Conservation (phyloP, 345 rosid species). For the Geranium brycei region DNA sequence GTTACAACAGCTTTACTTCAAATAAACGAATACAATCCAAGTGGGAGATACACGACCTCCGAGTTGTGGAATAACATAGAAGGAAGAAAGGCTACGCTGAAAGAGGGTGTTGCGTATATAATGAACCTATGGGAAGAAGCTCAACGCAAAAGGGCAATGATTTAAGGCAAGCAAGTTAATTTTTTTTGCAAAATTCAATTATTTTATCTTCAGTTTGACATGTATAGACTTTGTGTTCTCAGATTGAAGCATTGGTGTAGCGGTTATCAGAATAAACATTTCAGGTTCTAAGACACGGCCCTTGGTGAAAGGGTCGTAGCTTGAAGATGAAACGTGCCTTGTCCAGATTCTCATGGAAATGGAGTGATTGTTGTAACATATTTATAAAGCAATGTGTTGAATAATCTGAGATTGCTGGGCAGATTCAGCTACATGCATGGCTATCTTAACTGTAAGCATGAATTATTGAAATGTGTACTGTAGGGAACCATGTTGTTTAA, state of each 20-base stretch:
- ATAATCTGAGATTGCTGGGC: neutral
- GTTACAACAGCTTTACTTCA: slow-evolving; percentile 55
- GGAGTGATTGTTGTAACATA: neutral
- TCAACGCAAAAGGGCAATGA: neutral
- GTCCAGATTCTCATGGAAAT: too few relatives aligned
- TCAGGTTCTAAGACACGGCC: neutral
- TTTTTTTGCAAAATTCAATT: neutral
- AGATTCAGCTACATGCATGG: neutral
- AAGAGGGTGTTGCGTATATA: neutral
- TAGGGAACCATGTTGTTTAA: too few relatives aligned
- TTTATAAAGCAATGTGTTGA: neutral
- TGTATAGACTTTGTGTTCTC: neutral
- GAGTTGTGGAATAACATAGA: slow-evolving; percentile 73
- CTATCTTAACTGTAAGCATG: neutral
- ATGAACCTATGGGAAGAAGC: neutral
- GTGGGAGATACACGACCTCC: slow-evolving; percentile 69
- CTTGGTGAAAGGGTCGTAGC: neutral
- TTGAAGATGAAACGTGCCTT: too few relatives aligned
- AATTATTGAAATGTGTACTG: neutral
- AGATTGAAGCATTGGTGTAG: too few relatives aligned
- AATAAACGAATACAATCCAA: slow-evolving; percentile 81
- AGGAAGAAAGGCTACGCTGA: slow-evolving; percentile 45
- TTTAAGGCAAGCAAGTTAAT: neutral
- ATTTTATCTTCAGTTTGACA: neutral
- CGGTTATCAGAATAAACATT: neutral